Evolutionary conservation across 2,329 filamentous ascomycete genomes (phyloP).

Genomic region (Cryoendolithus antarcticus): DNA sequence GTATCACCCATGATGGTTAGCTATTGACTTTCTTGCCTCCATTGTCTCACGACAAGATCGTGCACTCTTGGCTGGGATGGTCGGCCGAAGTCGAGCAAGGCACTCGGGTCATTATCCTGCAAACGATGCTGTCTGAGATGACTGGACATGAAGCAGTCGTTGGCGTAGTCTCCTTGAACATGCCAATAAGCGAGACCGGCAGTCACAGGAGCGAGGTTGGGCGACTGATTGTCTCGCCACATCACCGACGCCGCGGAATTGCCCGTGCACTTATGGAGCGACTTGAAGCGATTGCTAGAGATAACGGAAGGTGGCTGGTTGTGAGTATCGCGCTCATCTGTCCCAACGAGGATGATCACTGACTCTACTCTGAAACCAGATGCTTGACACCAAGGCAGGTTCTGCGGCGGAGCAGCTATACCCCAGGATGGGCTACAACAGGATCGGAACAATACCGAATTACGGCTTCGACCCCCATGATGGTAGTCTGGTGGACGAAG

Average conservation of each 20-base stretch:
- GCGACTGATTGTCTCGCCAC: slow-evolving; percentile 45
- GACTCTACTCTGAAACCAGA: slow-evolving; percentile 21
- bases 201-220: slow-evolving; percentile 44
- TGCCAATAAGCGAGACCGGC: slow-evolving; percentile 44
- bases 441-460: slow-evolving; percentile 43
- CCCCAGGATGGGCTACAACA: slow-evolving; percentile 43
- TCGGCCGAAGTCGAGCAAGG: slow-evolving; percentile 37
- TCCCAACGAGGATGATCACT: slow-evolving; percentile 5
- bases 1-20: too few species aligned
- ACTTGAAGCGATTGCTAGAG: slow-evolving; percentile 44
- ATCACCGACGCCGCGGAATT: slow-evolving; percentile 39
- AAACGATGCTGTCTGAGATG: slow-evolving; percentile 7
- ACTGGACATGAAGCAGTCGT: slow-evolving; percentile 30
- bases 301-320: slow-evolving; percentile 39
- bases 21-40: slow-evolving; percentile 44
- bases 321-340: slow-evolving; percentile 27
- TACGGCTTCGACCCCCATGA: slow-evolving; percentile 38
- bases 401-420: slow-evolving; percentile 43
- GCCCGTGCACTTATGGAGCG: slow-evolving; percentile 39
- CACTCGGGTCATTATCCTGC: slow-evolving; percentile 37
- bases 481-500: slow-evolving; percentile 38
- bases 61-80: slow-evolving; percentile 44
- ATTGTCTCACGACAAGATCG: slow-evolving; percentile 42
- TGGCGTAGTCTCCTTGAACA: slow-evolving; percentile 44
- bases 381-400: slow-evolving; percentile 42